A percentile compares a stretch with the other conserved stretches of the same genome.
These are phyloP conservation scores for Epichloe hybrida DNA, from an alignment of 2,329 filamentous ascomycete species.

Conservation along the genomic window DNA sequence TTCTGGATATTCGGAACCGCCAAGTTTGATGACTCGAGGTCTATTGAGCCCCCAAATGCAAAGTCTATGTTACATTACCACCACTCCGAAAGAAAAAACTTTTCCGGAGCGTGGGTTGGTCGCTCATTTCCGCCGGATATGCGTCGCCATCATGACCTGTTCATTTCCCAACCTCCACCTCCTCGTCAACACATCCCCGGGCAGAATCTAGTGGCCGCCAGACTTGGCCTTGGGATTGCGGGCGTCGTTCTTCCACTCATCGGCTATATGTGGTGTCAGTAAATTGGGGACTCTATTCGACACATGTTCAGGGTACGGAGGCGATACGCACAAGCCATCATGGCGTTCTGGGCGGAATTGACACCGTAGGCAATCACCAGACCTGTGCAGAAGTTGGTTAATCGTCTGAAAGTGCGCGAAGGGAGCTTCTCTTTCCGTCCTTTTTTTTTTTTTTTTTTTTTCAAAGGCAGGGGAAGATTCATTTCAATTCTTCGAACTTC, in stretches of 20 bases:
- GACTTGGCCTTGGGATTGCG: slow-evolving; percentile 58
- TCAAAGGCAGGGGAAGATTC: background rate
- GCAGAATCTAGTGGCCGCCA: slow-evolving; percentile 28
- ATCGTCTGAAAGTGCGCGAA: background rate
- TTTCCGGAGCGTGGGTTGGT: slow-evolving; percentile 6
- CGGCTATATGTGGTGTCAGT: slow-evolving; percentile 42
- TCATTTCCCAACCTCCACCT: background rate
- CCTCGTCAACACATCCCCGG: slow-evolving; percentile 10
- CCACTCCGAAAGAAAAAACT: slow-evolving; percentile 9
- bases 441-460: no score
- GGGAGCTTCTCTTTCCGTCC: no score
- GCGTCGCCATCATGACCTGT: slow-evolving; percentile 9
- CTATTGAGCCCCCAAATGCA: slow-evolving; percentile 20
- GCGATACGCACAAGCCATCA: slow-evolving; percentile 55
- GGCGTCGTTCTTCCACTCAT: slow-evolving; percentile 94
- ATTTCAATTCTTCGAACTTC: background rate
- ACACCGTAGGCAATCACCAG: slow-evolving; percentile 80
- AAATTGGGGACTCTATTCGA: slow-evolving; percentile 1
- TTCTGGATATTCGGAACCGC: background rate
- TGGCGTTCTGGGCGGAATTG: slow-evolving; percentile 66
- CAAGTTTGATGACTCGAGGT: slow-evolving; percentile 13
- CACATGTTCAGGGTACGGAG: background rate
- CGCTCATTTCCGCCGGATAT: slow-evolving; percentile 15
- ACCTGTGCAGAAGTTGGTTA: slow-evolving; percentile 38
- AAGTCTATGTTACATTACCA: slow-evolving; percentile 31